Evolutionary conservation across 2,329 filamentous ascomycete species (phyloP).

Genomic region (Penicillium psychrosexuale): DNA sequence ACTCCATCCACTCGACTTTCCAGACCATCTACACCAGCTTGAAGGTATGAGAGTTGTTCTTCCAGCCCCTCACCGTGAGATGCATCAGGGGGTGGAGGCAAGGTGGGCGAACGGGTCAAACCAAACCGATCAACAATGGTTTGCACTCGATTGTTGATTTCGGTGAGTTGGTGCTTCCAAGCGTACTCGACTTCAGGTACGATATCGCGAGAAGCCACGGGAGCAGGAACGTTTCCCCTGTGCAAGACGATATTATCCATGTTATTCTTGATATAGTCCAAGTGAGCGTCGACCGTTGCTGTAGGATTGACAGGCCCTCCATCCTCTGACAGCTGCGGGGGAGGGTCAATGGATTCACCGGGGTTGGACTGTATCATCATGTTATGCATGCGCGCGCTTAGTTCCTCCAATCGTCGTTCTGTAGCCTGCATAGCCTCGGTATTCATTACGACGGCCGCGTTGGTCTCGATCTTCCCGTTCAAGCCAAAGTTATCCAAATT

Average conservation of each 20-base stretch:
- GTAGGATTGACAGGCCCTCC: conserved; percentile 27
- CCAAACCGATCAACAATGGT: conserved; percentile 53
- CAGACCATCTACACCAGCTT: conserved; percentile 72
- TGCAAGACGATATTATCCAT: conserved; percentile 60
- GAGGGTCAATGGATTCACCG: conserved; percentile 35
- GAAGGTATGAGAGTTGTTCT: conserved; percentile 72
- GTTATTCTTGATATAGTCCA: conserved; percentile 69
- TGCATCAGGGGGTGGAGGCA: conserved; percentile 58
- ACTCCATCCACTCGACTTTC: conserved; percentile 73
- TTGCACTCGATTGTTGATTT: conserved; percentile 64
- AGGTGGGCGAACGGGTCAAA: conserved; percentile 43
- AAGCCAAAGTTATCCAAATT: conserved; percentile 53
- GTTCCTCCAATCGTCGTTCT: conserved; percentile 62
- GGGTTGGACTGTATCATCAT: conserved; percentile 55
- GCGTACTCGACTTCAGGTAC: conserved; percentile 44
- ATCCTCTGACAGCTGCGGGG: conserved; percentile 34
- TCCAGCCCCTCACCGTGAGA: conserved; percentile 56
- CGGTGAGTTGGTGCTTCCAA: conserved; percentile 51
- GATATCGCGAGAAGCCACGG: background rate
- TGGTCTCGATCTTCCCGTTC: conserved; percentile 22
- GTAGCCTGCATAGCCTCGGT: conserved; percentile 58
- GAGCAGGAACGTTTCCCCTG: conserved; percentile 2
- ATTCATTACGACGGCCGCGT: conserved; percentile 13
- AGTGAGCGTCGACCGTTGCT: conserved; percentile 51
- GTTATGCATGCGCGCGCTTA: conserved; percentile 65